Evolutionary conservation across 2,329 filamentous ascomycete genomes (phyloP).

Genomic region (Podosphaera fusca): DNA sequence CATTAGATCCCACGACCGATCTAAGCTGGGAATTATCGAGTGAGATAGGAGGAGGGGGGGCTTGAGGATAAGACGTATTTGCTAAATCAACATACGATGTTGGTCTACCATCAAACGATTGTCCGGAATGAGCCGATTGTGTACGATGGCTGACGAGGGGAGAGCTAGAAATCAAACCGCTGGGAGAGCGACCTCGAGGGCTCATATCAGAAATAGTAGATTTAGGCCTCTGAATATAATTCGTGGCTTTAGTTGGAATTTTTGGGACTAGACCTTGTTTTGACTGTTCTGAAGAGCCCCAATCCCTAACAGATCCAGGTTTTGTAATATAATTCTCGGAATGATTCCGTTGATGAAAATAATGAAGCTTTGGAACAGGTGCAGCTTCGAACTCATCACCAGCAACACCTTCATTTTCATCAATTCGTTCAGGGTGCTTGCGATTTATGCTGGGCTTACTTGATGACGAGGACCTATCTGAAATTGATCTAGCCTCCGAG

Average conservation of each 20-base stretch:
- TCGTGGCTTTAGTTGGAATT: slow-evolving; percentile 28
- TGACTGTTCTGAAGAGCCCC: slow-evolving; percentile 23
- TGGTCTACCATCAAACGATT: slow-evolving; percentile 13
- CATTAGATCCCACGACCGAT: slow-evolving; percentile 63
- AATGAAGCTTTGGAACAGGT: slow-evolving; percentile 33
- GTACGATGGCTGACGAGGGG: slow-evolving; percentile 10
- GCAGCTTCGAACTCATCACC: slow-evolving; percentile 4
- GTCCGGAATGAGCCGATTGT: slow-evolving; percentile 13
- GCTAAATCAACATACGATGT: slow-evolving; percentile 26
- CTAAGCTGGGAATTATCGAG: slow-evolving; percentile 68
- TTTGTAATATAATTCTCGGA: slow-evolving; percentile 18
- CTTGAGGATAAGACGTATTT: slow-evolving; percentile 22
- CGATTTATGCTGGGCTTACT: no score
- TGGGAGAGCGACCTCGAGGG: slow-evolving; percentile 34
- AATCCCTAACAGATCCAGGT: slow-evolving; percentile 6
- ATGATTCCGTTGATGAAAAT: slow-evolving; percentile 29
- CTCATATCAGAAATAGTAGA: slow-evolving; percentile 59
- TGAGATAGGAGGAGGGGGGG: slow-evolving; percentile 15
- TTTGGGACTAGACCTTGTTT: slow-evolving; percentile 40
- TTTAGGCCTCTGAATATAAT: slow-evolving; percentile 37
- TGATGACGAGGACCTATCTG: no score
- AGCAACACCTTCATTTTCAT: slow-evolving; percentile 2
- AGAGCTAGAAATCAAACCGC: slow-evolving; percentile 10
- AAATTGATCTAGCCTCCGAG: no score
- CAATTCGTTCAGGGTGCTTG: no score